phyloP scores from a whole-genome alignment of 495 filamentous ascomycete genomes.

The Neohortaea acidophila region DNA sequence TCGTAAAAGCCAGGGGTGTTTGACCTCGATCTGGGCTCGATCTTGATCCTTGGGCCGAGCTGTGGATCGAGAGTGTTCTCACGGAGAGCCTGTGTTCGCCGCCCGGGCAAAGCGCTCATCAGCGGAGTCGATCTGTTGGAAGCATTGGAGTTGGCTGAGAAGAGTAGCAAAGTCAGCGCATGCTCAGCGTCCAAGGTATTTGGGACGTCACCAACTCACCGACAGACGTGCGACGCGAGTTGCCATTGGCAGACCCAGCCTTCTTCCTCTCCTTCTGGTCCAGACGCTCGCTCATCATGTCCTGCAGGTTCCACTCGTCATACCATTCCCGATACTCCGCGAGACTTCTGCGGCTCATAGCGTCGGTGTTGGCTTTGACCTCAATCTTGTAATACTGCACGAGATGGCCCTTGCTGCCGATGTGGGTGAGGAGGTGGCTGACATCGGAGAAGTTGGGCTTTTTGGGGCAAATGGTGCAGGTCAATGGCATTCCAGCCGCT shows the following conservation, averaged over 20 bases:
- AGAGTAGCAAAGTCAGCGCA: conserved; percentile 3
- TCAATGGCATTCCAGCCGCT: conserved; percentile 40
- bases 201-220: conserved; percentile 9
- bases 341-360: conserved; percentile 33
- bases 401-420: conserved; percentile 72
- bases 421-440: conserved; percentile 77
- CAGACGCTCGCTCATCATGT: conserved; percentile 55
- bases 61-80: conserved; percentile 16
- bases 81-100: conserved; percentile 4
- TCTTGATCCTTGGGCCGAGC: conserved; percentile 14
- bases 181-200: background rate
- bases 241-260: background rate
- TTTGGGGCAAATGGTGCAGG: conserved; percentile 67
- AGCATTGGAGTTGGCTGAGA: conserved; percentile 1
- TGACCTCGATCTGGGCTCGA: conserved; percentile 9
- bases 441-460: conserved; percentile 68
- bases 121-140: conserved; percentile 8
- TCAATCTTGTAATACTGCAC: conserved; percentile 57
- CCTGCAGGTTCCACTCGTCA: conserved; percentile 42
- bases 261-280: conserved; percentile 50
- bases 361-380: conserved; percentile 46
- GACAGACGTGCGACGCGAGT: conserved; percentile 1
- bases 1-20: conserved; percentile 5
- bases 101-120: background rate
- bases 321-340: conserved; percentile 59